Conservation (phyloP, 1,284 basidiomycete species). For the Heimioporus punctisporus region DNA sequence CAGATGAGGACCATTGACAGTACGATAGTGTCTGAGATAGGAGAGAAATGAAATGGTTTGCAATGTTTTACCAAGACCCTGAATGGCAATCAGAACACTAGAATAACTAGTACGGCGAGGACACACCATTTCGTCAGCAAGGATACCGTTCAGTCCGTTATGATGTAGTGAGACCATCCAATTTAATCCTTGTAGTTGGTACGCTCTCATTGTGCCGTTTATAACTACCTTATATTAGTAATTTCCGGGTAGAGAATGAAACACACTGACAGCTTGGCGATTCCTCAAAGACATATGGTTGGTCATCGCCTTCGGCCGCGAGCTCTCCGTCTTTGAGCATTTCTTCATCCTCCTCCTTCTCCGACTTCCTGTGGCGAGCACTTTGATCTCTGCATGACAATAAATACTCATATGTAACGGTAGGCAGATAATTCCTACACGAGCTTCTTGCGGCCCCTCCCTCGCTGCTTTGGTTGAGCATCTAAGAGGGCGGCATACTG, state of each 20-base stretch:
- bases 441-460: constrained; percentile 80
- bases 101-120: background rate
- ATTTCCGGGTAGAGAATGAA: too few species aligned
- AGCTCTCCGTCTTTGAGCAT: constrained; percentile 86
- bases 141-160: constrained; percentile 92
- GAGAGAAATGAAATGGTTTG: constrained; percentile 99
- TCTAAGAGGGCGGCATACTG: constrained; percentile 93
- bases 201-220: constrained; percentile 89
- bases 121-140: constrained; percentile 92
- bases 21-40: constrained; percentile 88
- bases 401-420: constrained; percentile 2
- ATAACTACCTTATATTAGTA: constrained; percentile 59
- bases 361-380: constrained; percentile 90
- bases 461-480: constrained; percentile 80
- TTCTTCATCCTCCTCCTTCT: constrained; percentile 99
- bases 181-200: constrained; percentile 96
- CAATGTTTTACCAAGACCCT: constrained; percentile 98
- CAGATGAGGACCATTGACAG: constrained; percentile 84
- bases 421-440: constrained; percentile 42
- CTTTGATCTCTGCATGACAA: constrained; percentile 58
- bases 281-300: constrained; percentile 91
- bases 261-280: constrained; percentile 79
- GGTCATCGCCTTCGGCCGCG: constrained; percentile 80
- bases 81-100: constrained; percentile 3
- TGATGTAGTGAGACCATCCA: constrained; percentile 97